A percentile compares a stretch with the other conserved stretches of the same genome.
These are phyloP conservation scores for Saccharomycopsis synnaedendra DNA, from an alignment of 805 yeast genomes.

Conservation along the genomic window DNA sequence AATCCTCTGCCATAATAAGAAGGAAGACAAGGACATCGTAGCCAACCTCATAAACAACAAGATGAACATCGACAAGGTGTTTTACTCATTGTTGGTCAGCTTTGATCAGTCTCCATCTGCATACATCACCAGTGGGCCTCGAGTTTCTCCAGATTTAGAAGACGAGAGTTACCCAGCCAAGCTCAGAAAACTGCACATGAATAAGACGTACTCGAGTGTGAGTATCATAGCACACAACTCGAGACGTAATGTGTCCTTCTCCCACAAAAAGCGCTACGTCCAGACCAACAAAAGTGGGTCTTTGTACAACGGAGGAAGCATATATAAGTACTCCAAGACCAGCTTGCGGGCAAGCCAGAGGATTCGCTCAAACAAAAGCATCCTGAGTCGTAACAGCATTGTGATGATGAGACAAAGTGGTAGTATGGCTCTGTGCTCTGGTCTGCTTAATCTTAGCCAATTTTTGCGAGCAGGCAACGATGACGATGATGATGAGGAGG, in stretches of 20 bases:
- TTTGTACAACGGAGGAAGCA: slow-evolving; percentile 5
- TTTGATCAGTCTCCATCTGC: slow-evolving; percentile 6
- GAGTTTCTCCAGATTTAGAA: neutral
- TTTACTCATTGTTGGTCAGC: slow-evolving; percentile 14
- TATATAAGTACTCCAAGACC: neutral
- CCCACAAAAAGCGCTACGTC: slow-evolving; percentile 2
- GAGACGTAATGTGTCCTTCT: slow-evolving; percentile 12
- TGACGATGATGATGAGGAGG: slow-evolving; percentile 6
- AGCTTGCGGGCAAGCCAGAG: slow-evolving; percentile 3
- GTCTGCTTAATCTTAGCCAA: slow-evolving; percentile 11
- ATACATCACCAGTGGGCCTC: slow-evolving; percentile 1
- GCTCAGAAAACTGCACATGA: slow-evolving; percentile 9
- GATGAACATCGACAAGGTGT: slow-evolving; percentile 16
- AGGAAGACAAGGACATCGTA: slow-evolving; percentile 7
- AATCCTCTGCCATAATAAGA: slow-evolving; percentile 15
- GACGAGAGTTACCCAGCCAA: slow-evolving; percentile 13
- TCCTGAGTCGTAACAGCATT: slow-evolving; percentile 6
- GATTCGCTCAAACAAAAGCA: slow-evolving; percentile 12
- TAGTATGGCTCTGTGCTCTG: slow-evolving; percentile 15
- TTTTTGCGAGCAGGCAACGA: slow-evolving; percentile 5
- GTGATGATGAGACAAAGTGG: slow-evolving; percentile 10
- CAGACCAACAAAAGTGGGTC: slow-evolving; percentile 1
- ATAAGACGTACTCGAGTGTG: slow-evolving; percentile 15
- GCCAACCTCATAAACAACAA: slow-evolving; percentile 13
- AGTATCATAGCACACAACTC: slow-evolving; percentile 13